phyloP scores from a whole-genome alignment of 768 basidiomycete genomes.

The Agrocybe pediades region DNA sequence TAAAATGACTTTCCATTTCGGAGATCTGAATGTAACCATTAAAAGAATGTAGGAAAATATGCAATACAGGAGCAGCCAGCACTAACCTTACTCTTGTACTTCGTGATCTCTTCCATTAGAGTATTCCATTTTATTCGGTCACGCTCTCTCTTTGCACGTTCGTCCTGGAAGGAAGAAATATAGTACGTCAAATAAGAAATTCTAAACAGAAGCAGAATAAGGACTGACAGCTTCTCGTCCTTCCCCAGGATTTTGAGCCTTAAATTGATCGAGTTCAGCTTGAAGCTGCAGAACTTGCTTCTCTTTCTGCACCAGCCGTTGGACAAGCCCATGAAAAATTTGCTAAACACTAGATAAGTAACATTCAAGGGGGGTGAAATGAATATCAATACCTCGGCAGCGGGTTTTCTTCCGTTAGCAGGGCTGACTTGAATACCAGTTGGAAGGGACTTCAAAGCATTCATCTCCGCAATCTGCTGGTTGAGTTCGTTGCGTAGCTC shows the following conservation, averaged over 20 bases:
- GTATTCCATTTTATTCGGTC: constrained; percentile 73
- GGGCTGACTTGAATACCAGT: constrained; percentile 33
- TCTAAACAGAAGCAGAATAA: background rate
- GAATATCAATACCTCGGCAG: constrained; percentile 52
- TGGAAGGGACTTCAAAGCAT: constrained; percentile 59
- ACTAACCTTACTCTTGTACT: constrained; percentile 72
- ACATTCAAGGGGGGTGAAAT: background rate
- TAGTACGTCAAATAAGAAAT: background rate
- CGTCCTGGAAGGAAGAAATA: constrained; percentile 51
- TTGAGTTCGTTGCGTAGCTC: constrained; percentile 55
- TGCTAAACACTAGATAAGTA: constrained; percentile 25
- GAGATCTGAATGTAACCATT: too few relatives aligned
- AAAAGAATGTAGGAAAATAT: too few relatives aligned
- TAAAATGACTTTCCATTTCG: constrained; percentile 49
- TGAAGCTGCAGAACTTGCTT: constrained; percentile 78
- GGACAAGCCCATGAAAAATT: constrained; percentile 74
- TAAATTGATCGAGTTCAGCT: constrained; percentile 67
- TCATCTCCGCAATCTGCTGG: constrained; percentile 68
- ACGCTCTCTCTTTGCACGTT: constrained; percentile 73
- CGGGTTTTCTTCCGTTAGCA: constrained; percentile 48
- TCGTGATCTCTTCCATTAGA: constrained; percentile 73
- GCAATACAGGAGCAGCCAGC: too few relatives aligned
- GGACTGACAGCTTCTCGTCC: constrained; percentile 58
- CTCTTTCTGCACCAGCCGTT: constrained; percentile 83
- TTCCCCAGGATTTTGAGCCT: constrained; percentile 57